phyloP scores from a whole-genome alignment of 2,329 filamentous ascomycete species.

The Epichloe brachyelytri region DNA sequence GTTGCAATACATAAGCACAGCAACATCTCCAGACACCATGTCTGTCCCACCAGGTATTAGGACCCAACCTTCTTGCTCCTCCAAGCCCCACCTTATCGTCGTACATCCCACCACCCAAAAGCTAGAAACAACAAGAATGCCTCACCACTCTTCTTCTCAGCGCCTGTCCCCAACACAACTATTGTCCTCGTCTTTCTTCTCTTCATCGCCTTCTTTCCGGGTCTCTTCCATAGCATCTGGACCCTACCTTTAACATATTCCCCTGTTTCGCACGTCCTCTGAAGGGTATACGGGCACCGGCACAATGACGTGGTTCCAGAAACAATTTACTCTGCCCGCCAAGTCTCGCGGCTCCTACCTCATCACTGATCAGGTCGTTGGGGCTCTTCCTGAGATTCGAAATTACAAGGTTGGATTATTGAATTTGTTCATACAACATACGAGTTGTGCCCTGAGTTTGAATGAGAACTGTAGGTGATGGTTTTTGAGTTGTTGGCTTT shows the following conservation, averaged over 20 bases:
- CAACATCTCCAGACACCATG: not conserved
- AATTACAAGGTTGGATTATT: constrained; percentile 76
- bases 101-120: constrained; percentile 1
- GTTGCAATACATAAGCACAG: not conserved
- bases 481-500: no score
- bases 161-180: constrained; percentile 25
- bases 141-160: constrained; percentile 8
- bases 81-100: constrained; percentile 3
- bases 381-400: constrained; percentile 64
- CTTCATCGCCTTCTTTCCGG: constrained; percentile 38
- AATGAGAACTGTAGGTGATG: constrained; percentile 66
- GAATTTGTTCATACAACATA: constrained; percentile 91
- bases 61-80: not conserved
- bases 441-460: constrained; percentile 74
- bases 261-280: constrained; percentile 18
- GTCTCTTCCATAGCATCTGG: constrained; percentile 38
- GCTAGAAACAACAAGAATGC: constrained; percentile 1
- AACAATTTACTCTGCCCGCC: constrained; percentile 66
- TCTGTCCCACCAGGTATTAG: no score
- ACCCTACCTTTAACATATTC: constrained; percentile 32
- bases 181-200: constrained; percentile 35
- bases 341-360: constrained; percentile 77
- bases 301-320: constrained; percentile 70
- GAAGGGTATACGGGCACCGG: constrained; percentile 17
- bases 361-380: constrained; percentile 62